Conservation (phyloP, 2,329 filamentous ascomycete species). For the Nigrograna mackinnonii region DNA sequence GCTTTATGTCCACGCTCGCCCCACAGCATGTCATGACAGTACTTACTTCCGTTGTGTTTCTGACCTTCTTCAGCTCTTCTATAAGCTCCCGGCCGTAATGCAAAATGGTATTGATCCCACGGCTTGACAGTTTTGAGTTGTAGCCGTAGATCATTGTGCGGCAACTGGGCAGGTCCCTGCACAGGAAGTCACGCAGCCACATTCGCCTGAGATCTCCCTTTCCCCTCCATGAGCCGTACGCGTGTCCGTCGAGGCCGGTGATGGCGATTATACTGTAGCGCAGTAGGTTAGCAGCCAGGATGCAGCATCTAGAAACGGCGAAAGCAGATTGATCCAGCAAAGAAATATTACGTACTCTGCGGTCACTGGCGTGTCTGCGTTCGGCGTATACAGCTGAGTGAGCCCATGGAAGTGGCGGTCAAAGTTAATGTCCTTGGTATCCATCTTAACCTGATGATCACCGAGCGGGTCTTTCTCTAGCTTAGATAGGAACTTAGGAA, state of each 20-base stretch:
- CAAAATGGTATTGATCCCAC: conserved; percentile 21
- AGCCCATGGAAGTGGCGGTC: conserved; percentile 28
- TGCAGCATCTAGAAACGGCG: not conserved
- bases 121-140: conserved; percentile 33
- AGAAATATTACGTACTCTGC: conserved; percentile 8
- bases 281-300: not conserved
- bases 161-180: conserved; percentile 10
- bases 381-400: conserved; percentile 24
- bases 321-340: too few species aligned
- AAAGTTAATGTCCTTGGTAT: conserved; percentile 13
- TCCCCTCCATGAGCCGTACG: conserved; percentile 10
- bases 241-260: conserved; percentile 10
- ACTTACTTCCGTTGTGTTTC: conserved; percentile 11
- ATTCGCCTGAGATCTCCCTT: conserved; percentile 6
- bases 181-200: conserved; percentile 13
- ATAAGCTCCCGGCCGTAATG: conserved; percentile 16
- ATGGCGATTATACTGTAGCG: conserved; percentile 9
- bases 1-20: conserved; percentile 18
- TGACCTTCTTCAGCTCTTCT: conserved; percentile 11
- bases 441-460: conserved; percentile 10
- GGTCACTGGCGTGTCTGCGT: conserved; percentile 5
- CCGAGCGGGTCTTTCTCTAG: conserved; percentile 6
- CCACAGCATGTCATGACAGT: conserved; percentile 9
- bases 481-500: conserved; percentile 7
- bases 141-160: conserved; percentile 36